Evolutionary conservation across 306 rosid species (phyloP), one percentile per base, ranked within the genome.

Genomic region (Arachis hypogaea): DNA sequence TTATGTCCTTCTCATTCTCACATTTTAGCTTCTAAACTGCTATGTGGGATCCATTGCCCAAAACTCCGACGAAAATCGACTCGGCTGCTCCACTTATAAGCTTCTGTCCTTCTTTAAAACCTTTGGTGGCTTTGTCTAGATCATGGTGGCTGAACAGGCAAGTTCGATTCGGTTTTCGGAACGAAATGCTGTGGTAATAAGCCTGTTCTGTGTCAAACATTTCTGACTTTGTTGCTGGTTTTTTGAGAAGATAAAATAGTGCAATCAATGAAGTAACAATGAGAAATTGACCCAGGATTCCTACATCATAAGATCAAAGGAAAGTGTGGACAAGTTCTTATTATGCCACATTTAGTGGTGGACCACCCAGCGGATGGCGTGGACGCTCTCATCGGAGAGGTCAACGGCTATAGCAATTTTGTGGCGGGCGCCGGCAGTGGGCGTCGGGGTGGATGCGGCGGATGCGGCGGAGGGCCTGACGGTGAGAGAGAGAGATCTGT

Each of bases 71-170:
- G 22, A 76, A 91, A 42, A 94, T 85, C 65, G 84, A 14, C 5
- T 96, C 92, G 8, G 88, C 82, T 4, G 63, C 58, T 36, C 84
- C 77, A 9, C 85, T 83, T 71, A 72, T 86, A 42, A 94, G 90
- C 73, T 87, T 88, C 51, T 66, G 77, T 63, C 28, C 79, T 28
- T 84, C 90, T 62, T 77, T 86, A 22, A 89, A 92, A 47, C 83
- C 91, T 49, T 84, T 83, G 10, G 95, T 91, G 72, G 99, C 96
- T 76, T 83, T 83, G 33, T 86, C 93, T 73, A 94, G 86, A 85
- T 92, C 95, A 12, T 55, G 81, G 86, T 80, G 81, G 59, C 83
- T 83, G 85, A 91, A 94, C 33, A 94, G 41, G 42, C 79, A 83
- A 74, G 90, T 84, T 82, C 83, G 80, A 45, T 91, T 77, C 43